Conservation (phyloP, 2,329 filamentous ascomycete genomes). For the Fusarium acutatum region DNA sequence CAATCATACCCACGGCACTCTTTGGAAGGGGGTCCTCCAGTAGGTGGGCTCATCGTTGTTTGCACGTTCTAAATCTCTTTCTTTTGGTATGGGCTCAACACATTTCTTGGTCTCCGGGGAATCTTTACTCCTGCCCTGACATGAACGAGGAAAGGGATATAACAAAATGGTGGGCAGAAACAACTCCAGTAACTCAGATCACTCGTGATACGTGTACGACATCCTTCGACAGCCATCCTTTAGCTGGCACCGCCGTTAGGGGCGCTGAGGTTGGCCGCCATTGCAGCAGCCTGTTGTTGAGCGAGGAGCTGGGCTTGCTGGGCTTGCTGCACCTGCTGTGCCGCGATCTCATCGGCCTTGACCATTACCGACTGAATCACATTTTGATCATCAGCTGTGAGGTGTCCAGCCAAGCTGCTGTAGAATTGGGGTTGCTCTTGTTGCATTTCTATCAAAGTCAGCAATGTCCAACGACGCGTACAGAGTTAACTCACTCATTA, state of each 20-base stretch:
- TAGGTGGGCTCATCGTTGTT: conserved; percentile 41
- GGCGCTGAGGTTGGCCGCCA: conserved; percentile 29
- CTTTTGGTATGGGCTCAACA: conserved; percentile 41
- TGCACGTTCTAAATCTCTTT: conserved; percentile 44
- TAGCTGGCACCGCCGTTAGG: conserved; percentile 42
- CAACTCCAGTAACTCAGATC: conserved; percentile 38
- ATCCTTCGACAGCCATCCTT: not conserved
- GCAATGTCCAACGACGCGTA: not conserved
- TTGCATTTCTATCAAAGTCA: conserved; percentile 74
- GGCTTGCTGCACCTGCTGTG: conserved; percentile 40
- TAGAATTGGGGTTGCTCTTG: conserved; percentile 92
- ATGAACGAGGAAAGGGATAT: conserved; percentile 42
- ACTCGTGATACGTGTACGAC: conserved; percentile 5
- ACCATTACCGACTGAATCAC: conserved; percentile 83
- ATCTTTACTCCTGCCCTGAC: conserved; percentile 41
- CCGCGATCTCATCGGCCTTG: conserved; percentile 57
- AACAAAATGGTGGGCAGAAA: conserved; percentile 38
- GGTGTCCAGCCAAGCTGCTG: conserved; percentile 77
- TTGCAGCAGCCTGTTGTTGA: conserved; percentile 41
- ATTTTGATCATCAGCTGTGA: conserved; percentile 81
- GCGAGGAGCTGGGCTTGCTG: conserved; percentile 42
- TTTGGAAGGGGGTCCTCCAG: conserved; percentile 32
- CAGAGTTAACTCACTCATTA: conserved; percentile 74
- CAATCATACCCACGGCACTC: conserved; percentile 40
- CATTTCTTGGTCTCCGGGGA: conserved; percentile 40